Percentiles rank a stretch among this genome's conserved stretches.
phyloP scores from a whole-genome alignment of 139 green algal genomes.

The Chara braunii region DNA sequence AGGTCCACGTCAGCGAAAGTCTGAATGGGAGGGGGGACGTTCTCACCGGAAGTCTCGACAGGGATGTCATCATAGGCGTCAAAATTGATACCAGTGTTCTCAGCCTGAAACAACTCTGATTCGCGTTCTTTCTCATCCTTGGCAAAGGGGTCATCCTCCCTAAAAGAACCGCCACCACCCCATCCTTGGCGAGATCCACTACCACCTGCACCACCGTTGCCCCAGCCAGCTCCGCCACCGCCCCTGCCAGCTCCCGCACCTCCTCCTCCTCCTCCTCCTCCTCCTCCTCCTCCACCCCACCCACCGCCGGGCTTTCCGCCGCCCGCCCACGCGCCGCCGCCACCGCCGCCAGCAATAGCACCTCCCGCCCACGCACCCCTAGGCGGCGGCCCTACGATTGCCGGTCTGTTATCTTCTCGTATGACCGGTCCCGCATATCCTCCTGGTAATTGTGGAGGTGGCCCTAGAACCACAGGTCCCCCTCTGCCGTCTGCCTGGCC shows the following conservation, averaged over 20 bases:
- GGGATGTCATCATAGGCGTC: slow-evolving; percentile 98
- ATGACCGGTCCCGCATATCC: slow-evolving; percentile 4
- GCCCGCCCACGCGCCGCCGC: background rate
- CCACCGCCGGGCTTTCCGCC: slow-evolving; percentile 3
- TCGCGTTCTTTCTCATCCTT: slow-evolving; percentile 41
- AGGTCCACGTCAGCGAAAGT: slow-evolving; percentile 75
- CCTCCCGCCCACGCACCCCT: background rate
- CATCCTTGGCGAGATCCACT: too few species aligned
- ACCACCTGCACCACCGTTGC: background rate
- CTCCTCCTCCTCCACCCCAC: slow-evolving; percentile 18
- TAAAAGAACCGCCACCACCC: too few species aligned
- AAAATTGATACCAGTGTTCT: slow-evolving; percentile 98
- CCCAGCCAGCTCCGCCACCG: slow-evolving; percentile 19
- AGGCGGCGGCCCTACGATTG: background rate
- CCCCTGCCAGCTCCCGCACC: slow-evolving; percentile 3
- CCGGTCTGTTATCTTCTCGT: background rate
- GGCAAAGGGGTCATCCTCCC: slow-evolving; percentile 28
- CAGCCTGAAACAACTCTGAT: slow-evolving; percentile 55
- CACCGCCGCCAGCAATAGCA: slow-evolving; percentile 3
- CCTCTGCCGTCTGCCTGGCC: slow-evolving; percentile 9
- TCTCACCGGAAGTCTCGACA: slow-evolving; percentile 77
- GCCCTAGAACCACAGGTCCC: slow-evolving; percentile 1
- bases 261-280: slow-evolving; percentile 7
- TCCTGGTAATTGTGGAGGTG: background rate
- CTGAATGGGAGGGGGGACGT: slow-evolving; percentile 69